Evolutionary conservation across 1,284 basidiomycete species (phyloP).

Genomic region (Tylopilus sp.): DNA sequence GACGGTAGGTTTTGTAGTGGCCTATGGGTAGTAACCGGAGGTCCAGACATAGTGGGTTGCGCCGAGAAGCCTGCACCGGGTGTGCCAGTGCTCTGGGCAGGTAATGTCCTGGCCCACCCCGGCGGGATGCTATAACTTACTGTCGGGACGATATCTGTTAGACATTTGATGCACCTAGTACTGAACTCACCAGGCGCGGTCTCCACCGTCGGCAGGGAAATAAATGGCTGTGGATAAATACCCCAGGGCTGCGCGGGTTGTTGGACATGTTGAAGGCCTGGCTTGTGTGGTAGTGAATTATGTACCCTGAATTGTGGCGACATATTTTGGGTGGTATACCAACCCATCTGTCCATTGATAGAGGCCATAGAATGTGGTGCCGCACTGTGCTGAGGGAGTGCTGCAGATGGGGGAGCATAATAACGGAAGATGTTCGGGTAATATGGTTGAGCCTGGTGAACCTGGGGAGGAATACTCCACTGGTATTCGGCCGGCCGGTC

Average conservation of each 20-base stretch:
- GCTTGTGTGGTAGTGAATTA: constrained; percentile 1
- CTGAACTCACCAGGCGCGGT: constrained; percentile 15
- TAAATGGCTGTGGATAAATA: constrained; percentile 9
- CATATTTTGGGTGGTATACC: constrained; percentile 15
- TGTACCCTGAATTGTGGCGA: constrained; percentile 4
- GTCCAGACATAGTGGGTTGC: constrained; percentile 4
- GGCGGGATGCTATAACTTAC: constrained; percentile 5
- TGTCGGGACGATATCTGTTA: constrained; percentile 4
- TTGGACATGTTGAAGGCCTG: constrained; percentile 9
- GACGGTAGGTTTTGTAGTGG: constrained; percentile 3
- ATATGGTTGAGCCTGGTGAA: constrained; percentile 11
- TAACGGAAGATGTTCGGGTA: background rate
- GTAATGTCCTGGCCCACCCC: background rate
- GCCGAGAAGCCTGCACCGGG: background rate
- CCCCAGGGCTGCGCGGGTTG: constrained; percentile 12
- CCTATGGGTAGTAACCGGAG: background rate
- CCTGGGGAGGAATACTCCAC: constrained; percentile 1
- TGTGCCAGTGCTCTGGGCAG: constrained; percentile 1
- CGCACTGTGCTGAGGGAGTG: background rate
- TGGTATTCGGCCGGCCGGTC: background rate
- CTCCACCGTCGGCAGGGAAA: background rate
- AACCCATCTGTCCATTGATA: constrained; percentile 7
- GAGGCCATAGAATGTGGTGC: constrained; percentile 2
- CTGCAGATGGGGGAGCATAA: constrained; percentile 5
- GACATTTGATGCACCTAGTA: background rate